Percentiles rank a stretch among this genome's conserved stretches.
phyloP scores from a whole-genome alignment of 441 rosid genomes.

The Manihot esculenta region DNA sequence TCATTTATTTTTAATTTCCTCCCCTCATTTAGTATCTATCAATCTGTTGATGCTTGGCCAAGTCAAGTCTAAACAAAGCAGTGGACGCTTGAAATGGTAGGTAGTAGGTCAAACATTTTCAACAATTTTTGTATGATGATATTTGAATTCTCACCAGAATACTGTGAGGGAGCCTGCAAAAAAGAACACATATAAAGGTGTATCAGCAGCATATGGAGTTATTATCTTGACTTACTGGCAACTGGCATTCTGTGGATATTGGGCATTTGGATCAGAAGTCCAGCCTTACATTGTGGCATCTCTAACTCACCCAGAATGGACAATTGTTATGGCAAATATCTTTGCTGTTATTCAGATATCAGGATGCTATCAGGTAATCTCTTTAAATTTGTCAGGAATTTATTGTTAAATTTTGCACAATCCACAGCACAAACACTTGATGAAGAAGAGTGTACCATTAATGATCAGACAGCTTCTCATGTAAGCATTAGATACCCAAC shows the following conservation, averaged over 20 bases:
- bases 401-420: too few relatives aligned
- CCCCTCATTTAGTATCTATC: neutral
- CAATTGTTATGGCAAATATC: conserved; percentile 47
- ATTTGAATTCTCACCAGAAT: conserved; percentile 28
- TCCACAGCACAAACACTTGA: neutral
- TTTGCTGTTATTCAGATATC: conserved; percentile 52
- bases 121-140: neutral
- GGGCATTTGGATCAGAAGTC: conserved; percentile 55
- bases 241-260: conserved; percentile 46
- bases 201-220: conserved; percentile 44
- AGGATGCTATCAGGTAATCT: conserved; percentile 52
- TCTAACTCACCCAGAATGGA: conserved; percentile 45
- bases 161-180: conserved; percentile 45
- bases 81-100: neutral
- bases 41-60: neutral
- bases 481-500: too few relatives aligned
- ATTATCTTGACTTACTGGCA: conserved; percentile 48
- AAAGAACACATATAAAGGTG: conserved; percentile 50
- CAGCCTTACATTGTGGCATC: conserved; percentile 46
- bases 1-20: too few relatives aligned
- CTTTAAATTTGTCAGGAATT: neutral
- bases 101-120: neutral
- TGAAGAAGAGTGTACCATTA: neutral
- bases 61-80: too few relatives aligned
- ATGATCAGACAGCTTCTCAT: too few relatives aligned